phyloP scores from a whole-genome alignment of 2,329 filamentous ascomycete species.

The Sarocladiaceae sp. region DNA sequence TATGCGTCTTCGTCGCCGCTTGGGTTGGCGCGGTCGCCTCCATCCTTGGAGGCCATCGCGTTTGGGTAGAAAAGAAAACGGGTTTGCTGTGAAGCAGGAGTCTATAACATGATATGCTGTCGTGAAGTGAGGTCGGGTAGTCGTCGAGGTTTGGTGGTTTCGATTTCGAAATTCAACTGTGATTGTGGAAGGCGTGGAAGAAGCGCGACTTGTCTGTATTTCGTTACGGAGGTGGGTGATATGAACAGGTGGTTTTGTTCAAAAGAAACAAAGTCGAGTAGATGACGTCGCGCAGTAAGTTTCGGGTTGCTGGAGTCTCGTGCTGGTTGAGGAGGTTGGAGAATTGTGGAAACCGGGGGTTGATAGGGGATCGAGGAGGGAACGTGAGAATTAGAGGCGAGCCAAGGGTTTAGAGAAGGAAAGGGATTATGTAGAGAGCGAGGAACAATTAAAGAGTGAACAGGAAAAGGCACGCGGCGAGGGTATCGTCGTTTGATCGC shows the following conservation, averaged over 20 bases:
- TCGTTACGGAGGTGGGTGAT: background rate
- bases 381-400: constrained; percentile 1
- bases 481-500: constrained; percentile 3
- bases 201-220: background rate
- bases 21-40: constrained; percentile 21
- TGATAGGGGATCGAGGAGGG: constrained; percentile 1
- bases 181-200: background rate
- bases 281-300: background rate
- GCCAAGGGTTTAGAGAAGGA: background rate
- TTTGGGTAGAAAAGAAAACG: background rate
- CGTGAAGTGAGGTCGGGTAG: background rate
- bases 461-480: constrained; percentile 8
- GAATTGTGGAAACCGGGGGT: constrained; percentile 1
- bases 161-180: background rate
- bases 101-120: constrained; percentile 3
- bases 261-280: background rate
- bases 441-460: constrained; percentile 11
- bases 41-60: constrained; percentile 6
- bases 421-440: background rate
- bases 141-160: too few relatives aligned
- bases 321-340: constrained; percentile 3
- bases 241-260: background rate
- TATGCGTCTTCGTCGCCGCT: constrained; percentile 34
- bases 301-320: background rate
- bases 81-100: background rate